These are phyloP conservation scores for Emericellopsis cladophorae DNA, from an alignment of 2,329 filamentous ascomycete genomes.

Conservation along the genomic window DNA sequence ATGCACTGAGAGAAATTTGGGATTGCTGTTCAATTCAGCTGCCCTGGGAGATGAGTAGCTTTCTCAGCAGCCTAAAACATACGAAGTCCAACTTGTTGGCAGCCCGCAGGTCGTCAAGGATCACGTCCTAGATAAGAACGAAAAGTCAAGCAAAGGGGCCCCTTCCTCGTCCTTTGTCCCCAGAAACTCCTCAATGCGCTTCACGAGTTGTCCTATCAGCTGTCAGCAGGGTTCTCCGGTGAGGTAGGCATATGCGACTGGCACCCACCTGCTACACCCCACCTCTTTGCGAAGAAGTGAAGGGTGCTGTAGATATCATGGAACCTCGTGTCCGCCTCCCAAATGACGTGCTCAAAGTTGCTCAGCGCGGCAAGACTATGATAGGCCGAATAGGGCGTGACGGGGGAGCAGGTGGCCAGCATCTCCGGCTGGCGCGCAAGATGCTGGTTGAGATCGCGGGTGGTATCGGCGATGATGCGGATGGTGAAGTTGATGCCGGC, in stretches of 20 bases:
- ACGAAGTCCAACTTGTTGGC: no score
- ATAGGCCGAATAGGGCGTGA: slow-evolving; percentile 20
- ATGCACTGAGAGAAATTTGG: no score
- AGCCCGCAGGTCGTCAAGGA: background rate
- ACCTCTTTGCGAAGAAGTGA: slow-evolving; percentile 20
- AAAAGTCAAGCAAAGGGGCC: slow-evolving; percentile 1
- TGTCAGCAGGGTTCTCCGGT: background rate
- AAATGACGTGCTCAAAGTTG: slow-evolving; percentile 18
- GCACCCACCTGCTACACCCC: slow-evolving; percentile 18
- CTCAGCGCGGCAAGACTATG: slow-evolving; percentile 19
- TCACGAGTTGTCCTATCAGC: slow-evolving; percentile 12
- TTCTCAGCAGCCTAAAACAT: no score
- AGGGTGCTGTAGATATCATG: slow-evolving; percentile 19
- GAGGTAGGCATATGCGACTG: background rate
- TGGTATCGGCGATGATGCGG: slow-evolving; percentile 20
- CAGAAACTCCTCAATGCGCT: slow-evolving; percentile 13
- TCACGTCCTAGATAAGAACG: slow-evolving; percentile 1
- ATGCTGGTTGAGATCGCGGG: slow-evolving; percentile 19
- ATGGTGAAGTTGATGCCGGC: slow-evolving; percentile 23
- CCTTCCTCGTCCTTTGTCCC: slow-evolving; percentile 9
- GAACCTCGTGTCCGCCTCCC: slow-evolving; percentile 16
- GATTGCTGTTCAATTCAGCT: no score
- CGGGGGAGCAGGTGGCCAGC: slow-evolving; percentile 17
- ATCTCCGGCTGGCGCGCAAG: slow-evolving; percentile 16
- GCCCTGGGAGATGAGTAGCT: no score